These are phyloP conservation scores for Barnettozyma hawaiiensis DNA, from an alignment of 1,139 yeast genomes.

Conservation along the genomic window DNA sequence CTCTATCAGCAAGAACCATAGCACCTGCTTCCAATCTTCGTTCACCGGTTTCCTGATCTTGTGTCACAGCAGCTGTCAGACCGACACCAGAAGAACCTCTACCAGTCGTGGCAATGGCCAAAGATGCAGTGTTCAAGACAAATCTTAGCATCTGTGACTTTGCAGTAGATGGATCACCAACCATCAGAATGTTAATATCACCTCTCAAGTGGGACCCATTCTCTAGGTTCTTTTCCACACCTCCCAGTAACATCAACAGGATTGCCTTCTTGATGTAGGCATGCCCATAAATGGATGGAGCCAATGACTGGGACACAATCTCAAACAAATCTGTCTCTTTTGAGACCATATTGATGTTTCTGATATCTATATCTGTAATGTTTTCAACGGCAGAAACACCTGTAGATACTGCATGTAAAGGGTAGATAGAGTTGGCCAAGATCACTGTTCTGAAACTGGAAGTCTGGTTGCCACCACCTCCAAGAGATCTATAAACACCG, in stretches of 20 bases:
- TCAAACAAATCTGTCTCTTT: conserved; percentile 70
- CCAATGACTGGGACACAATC: conserved; percentile 75
- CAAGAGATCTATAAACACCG: conserved; percentile 90
- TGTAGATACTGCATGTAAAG: conserved; percentile 81
- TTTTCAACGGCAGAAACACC: conserved; percentile 76
- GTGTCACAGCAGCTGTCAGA: conserved; percentile 97
- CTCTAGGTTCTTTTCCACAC: conserved; percentile 88
- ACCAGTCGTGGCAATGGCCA: conserved; percentile 98
- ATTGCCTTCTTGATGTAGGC: conserved; percentile 90
- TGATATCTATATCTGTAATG: conserved; percentile 76
- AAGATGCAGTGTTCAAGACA: conserved; percentile 87
- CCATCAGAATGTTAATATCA: conserved; percentile 92
- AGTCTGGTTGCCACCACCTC: conserved; percentile 64
- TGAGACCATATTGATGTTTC: conserved; percentile 78
- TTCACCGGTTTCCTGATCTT: conserved; percentile 96
- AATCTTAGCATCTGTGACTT: conserved; percentile 93
- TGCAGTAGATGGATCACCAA: conserved; percentile 99
- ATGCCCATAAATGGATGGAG: conserved; percentile 95
- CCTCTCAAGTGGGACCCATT: conserved; percentile 98
- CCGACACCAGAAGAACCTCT: conserved; percentile 99
- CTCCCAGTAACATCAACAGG: conserved; percentile 84
- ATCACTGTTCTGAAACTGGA: conserved; percentile 77
- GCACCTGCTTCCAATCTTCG: conserved; percentile 98
- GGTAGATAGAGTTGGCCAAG: conserved; percentile 83
- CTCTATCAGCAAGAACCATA: conserved; percentile 97